Evolutionary conservation across 2,329 filamentous ascomycete species (phyloP).

Genomic region (Talaromyces sp.): DNA sequence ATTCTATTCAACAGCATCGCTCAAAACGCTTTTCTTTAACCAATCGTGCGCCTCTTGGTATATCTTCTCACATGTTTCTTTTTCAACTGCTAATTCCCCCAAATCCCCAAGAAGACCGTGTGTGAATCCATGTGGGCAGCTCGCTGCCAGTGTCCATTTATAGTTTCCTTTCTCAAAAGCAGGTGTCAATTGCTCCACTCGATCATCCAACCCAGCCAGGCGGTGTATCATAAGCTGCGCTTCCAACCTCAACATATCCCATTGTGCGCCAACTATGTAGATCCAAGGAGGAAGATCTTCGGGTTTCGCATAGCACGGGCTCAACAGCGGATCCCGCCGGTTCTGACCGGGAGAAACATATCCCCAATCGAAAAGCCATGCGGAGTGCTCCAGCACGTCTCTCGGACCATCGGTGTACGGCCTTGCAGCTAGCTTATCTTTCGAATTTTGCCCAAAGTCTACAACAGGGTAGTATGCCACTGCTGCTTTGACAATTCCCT

Average conservation of each 20-base stretch:
- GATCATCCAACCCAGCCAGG: background rate
- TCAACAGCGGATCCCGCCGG: conserved; percentile 36
- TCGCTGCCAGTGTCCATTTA: conserved; percentile 2
- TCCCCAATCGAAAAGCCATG: conserved; percentile 36
- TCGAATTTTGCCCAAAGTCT: conserved; percentile 27
- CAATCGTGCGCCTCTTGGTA: background rate
- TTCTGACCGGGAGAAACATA: conserved; percentile 34
- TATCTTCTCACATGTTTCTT: background rate
- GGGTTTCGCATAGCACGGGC: conserved; percentile 30
- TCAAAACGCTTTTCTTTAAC: background rate
- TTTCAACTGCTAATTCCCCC: background rate
- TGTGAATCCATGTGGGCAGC: background rate
- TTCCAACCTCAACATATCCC: conserved; percentile 38
- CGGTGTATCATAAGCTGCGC: conserved; percentile 15
- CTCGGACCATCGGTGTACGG: background rate
- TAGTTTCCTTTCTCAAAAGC: conserved; percentile 1
- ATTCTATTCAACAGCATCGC: background rate
- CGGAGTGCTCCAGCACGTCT: conserved; percentile 12
- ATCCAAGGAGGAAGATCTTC: conserved; percentile 36
- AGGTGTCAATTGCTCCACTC: background rate
- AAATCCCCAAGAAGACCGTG: background rate
- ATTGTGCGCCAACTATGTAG: conserved; percentile 41
- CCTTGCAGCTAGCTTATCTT: background rate
- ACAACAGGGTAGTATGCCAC: conserved; percentile 42
- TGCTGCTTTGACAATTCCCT: conserved; percentile 28